These are phyloP conservation scores for Microthlaspi erraticum DNA, from an alignment of 345 rosid genomes.

Conservation along the genomic window DNA sequence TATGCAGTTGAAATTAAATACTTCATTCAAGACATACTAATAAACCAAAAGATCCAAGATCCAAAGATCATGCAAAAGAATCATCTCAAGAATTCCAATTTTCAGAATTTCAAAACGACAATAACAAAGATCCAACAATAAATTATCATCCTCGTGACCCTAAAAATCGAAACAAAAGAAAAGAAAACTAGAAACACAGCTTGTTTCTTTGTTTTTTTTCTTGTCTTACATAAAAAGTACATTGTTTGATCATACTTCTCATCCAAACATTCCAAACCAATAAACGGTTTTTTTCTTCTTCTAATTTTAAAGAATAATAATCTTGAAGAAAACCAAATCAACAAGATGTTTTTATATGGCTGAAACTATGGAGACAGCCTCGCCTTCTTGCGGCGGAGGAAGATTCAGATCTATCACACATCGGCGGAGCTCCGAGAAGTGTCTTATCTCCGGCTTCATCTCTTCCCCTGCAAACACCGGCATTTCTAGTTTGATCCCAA, in stretches of 20 bases:
- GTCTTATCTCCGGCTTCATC: constrained; percentile 37
- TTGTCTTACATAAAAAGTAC: constrained; percentile 36
- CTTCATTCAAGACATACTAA: constrained; percentile 28
- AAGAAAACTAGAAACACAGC: constrained; percentile 30
- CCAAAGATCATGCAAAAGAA: constrained; percentile 45
- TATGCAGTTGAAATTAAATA: constrained; percentile 30
- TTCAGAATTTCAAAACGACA: constrained; percentile 24
- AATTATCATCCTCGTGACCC: constrained; percentile 5
- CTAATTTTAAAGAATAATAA: constrained; percentile 23
- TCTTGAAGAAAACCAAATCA: constrained; percentile 38
- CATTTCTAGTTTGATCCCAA: constrained; percentile 27
- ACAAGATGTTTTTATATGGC: constrained; percentile 34
- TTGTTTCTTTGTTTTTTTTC: constrained; percentile 6
- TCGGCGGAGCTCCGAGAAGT: constrained; percentile 38
- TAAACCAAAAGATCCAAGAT: constrained; percentile 37
- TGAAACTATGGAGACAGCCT: constrained; percentile 37
- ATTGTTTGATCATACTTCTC: constrained; percentile 28
- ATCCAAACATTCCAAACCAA: constrained; percentile 28
- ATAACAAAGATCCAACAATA: constrained; percentile 35
- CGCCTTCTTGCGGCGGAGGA: constrained; percentile 85
- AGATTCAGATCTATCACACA: constrained; percentile 88
- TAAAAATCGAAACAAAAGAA: neutral
- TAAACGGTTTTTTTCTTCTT: constrained; percentile 23
- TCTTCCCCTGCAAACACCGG: constrained; percentile 43
- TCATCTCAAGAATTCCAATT: constrained; percentile 38